phyloP scores from a whole-genome alignment of 75 land plant species.

The Selaginella moellendorffii region DNA sequence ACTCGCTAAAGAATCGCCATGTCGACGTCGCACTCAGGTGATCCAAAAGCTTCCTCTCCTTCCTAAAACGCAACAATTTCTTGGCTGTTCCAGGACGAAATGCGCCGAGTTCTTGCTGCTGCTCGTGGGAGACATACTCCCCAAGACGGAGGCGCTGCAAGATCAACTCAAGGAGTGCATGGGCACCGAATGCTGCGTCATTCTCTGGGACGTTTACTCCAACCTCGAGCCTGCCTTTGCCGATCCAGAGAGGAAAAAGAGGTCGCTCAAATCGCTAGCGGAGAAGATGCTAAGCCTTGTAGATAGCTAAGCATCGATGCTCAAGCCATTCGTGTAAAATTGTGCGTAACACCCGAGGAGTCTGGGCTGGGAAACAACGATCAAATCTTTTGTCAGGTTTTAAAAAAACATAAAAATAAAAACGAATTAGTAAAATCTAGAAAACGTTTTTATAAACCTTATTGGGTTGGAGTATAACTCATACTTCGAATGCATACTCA shows the following conservation, averaged over 20 bases:
- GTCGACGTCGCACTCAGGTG: slow-evolving; percentile 53
- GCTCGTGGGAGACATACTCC: slow-evolving; percentile 43
- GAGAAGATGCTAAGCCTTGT: background rate
- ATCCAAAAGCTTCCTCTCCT: too few relatives aligned
- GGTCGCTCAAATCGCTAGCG: background rate
- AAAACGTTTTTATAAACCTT: too few relatives aligned
- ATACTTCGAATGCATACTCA: too few relatives aligned
- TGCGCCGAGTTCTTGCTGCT: slow-evolving; percentile 53
- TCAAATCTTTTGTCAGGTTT: too few relatives aligned
- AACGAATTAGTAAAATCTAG: too few relatives aligned
- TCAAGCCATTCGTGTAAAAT: too few relatives aligned
- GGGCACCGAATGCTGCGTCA: background rate
- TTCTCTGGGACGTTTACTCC: background rate
- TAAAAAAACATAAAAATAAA: too few relatives aligned
- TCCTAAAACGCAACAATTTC: too few relatives aligned
- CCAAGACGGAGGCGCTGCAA: slow-evolving; percentile 8
- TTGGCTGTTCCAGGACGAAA: slow-evolving; percentile 46
- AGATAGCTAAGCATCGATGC: background rate
- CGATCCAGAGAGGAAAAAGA: background rate
- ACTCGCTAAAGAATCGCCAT: slow-evolving; percentile 37
- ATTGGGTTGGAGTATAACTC: too few relatives aligned
- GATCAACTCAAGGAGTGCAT: background rate
- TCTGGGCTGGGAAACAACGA: too few relatives aligned
- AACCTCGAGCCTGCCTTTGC: background rate
- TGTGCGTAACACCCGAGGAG: too few relatives aligned